Evolutionary conservation across 2,329 filamentous ascomycete genomes (phyloP).

Genomic region (Mycosphaerella sp.): DNA sequence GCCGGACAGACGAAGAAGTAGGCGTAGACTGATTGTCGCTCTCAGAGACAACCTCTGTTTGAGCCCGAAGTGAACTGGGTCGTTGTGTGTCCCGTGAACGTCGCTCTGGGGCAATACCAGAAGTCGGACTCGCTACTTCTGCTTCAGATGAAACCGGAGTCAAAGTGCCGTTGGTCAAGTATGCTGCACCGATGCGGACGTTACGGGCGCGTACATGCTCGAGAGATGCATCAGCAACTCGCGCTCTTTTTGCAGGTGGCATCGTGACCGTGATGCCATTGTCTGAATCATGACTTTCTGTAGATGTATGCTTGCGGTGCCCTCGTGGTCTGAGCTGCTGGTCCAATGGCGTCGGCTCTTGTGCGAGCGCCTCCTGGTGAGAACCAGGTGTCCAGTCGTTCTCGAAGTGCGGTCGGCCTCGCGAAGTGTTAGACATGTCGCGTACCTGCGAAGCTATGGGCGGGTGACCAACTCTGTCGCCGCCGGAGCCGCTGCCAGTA

Average conservation of each 20-base stretch:
- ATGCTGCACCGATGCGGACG: not conserved
- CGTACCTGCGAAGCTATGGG: not conserved
- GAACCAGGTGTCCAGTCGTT: not conserved
- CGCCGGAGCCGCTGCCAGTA: no score
- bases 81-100: not conserved
- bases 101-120: not conserved
- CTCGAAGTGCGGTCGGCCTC: not conserved
- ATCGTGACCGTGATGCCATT: not conserved
- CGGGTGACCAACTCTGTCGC: no score
- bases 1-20: not conserved
- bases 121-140: not conserved
- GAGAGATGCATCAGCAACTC: not conserved
- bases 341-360: not conserved
- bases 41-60: not conserved
- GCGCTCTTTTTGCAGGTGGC: not conserved
- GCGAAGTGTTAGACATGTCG: not conserved
- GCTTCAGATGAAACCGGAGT: not conserved
- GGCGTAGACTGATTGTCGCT: not conserved
- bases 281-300: not conserved
- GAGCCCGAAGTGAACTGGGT: not conserved
- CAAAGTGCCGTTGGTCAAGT: not conserved
- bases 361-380: not conserved
- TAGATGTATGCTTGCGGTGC: not conserved
- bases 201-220: not conserved
- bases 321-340: not conserved